Conservation (phyloP, 2,329 filamentous ascomycete species). For the Curvularia spicifera region DNA sequence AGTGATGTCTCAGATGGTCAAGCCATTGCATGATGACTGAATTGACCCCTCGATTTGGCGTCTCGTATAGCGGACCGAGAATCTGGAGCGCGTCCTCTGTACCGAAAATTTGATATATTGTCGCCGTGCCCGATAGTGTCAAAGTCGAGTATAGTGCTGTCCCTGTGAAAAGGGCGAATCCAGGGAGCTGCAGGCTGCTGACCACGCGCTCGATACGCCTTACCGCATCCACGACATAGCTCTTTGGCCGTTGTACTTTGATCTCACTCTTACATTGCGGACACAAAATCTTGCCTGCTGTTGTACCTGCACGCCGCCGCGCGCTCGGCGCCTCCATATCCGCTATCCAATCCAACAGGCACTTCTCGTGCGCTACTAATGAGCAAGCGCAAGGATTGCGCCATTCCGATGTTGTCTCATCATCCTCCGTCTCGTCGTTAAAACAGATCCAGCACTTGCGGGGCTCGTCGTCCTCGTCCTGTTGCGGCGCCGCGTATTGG, state of each 20-base stretch:
- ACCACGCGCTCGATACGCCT: slow-evolving; percentile 64
- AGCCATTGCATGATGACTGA: slow-evolving; percentile 44
- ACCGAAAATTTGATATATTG: slow-evolving; percentile 71
- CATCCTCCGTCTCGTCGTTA: slow-evolving; percentile 68
- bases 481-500: slow-evolving; percentile 15
- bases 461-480: slow-evolving; percentile 46
- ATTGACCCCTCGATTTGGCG: slow-evolving; percentile 40
- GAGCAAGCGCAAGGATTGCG: slow-evolving; percentile 89
- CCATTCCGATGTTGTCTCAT: slow-evolving; percentile 71
- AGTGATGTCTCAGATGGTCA: slow-evolving; percentile 48
- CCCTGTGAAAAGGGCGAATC: slow-evolving; percentile 63
- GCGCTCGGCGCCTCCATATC: slow-evolving; percentile 74
- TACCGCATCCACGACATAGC: slow-evolving; percentile 72
- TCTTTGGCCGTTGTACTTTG: slow-evolving; percentile 74
- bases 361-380: slow-evolving; percentile 87
- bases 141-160: slow-evolving; percentile 54
- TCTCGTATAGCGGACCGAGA: slow-evolving; percentile 51
- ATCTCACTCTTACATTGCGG: slow-evolving; percentile 90
- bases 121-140: slow-evolving; percentile 65
- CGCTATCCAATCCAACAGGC: slow-evolving; percentile 90
- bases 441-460: slow-evolving; percentile 75
- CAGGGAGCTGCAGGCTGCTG: slow-evolving; percentile 68
- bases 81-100: slow-evolving; percentile 64
- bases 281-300: slow-evolving; percentile 71
- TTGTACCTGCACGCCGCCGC: slow-evolving; percentile 54